Conservation (phyloP, 768 basidiomycete genomes). For the Fomitopsis pulvina region DNA sequence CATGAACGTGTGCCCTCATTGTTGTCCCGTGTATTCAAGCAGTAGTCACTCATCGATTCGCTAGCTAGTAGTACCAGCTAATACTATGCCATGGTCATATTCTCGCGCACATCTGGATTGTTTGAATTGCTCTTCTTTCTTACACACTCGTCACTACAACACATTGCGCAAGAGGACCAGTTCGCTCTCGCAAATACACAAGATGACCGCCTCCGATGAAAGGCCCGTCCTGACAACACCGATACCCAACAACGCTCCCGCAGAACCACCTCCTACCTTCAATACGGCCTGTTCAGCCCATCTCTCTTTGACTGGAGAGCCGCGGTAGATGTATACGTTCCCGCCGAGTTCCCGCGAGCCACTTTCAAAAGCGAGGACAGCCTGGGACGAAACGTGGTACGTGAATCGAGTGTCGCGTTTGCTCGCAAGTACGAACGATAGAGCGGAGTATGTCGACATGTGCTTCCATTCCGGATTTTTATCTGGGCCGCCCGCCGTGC, state of each 20-base stretch:
- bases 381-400: slow-evolving; percentile 52
- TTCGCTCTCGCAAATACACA: slow-evolving; percentile 74
- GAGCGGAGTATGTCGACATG: slow-evolving; percentile 76
- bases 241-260: slow-evolving; percentile 76
- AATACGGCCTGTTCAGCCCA: slow-evolving; percentile 80
- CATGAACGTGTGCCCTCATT: neutral
- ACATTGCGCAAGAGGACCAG: slow-evolving; percentile 52
- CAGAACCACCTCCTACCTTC: slow-evolving; percentile 59
- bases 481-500: slow-evolving; percentile 20
- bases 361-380: slow-evolving; percentile 80
- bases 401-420: slow-evolving; percentile 89
- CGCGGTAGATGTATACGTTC: slow-evolving; percentile 83
- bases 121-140: neutral
- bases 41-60: neutral
- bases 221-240: slow-evolving; percentile 37
- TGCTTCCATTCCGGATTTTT: slow-evolving; percentile 54
- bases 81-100: neutral
- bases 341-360: slow-evolving; percentile 61
- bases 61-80: neutral
- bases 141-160: too few relatives aligned
- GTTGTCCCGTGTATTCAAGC: slow-evolving; percentile 4
- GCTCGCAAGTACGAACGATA: slow-evolving; percentile 90
- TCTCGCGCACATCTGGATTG: neutral
- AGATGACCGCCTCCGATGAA: slow-evolving; percentile 33
- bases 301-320: slow-evolving; percentile 39